A percentile compares a stretch with the other conserved stretches of the same genome.
These are phyloP conservation scores for Fraxinus floribunda DNA, from an alignment of 305 asterid genomes.

Conservation along the genomic window DNA sequence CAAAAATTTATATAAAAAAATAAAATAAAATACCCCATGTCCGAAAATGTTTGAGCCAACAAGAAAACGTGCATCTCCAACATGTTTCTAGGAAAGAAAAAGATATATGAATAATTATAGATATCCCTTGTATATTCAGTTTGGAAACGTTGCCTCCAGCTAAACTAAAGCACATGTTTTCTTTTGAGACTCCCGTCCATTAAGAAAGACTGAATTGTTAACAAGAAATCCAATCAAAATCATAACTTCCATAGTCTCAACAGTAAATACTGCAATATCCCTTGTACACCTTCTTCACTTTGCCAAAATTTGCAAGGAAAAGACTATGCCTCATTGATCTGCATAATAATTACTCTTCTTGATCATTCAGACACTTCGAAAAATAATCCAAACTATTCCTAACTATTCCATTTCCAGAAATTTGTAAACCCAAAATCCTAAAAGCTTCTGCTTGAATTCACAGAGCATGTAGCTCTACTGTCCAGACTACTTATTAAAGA, in stretches of 20 bases:
- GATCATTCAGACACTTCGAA: not conserved
- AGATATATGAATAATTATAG: not conserved
- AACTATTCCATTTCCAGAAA: not conserved
- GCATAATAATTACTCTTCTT: not conserved
- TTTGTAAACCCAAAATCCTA: not conserved
- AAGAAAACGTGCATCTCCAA: not conserved
- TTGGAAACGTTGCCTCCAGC: not conserved
- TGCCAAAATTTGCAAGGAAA: not conserved
- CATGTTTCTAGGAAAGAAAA: not conserved
- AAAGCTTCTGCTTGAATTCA: not conserved
- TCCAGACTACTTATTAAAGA: not conserved
- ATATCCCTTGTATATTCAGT: not conserved
- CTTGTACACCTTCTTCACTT: not conserved
- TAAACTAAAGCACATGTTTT: not conserved
- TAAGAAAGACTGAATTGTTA: not conserved
- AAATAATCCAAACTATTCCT: not conserved
- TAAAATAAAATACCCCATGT: too few relatives aligned
- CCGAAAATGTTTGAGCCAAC: not conserved
- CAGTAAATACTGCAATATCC: not conserved
- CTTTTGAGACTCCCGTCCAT: not conserved
- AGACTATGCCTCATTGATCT: not conserved
- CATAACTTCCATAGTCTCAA: not conserved
- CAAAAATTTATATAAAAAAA: too few relatives aligned
- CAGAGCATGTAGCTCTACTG: not conserved
- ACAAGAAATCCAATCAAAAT: not conserved